phyloP scores from a whole-genome alignment of 2,329 filamentous ascomycete species.

The Clathrospora elynae region DNA sequence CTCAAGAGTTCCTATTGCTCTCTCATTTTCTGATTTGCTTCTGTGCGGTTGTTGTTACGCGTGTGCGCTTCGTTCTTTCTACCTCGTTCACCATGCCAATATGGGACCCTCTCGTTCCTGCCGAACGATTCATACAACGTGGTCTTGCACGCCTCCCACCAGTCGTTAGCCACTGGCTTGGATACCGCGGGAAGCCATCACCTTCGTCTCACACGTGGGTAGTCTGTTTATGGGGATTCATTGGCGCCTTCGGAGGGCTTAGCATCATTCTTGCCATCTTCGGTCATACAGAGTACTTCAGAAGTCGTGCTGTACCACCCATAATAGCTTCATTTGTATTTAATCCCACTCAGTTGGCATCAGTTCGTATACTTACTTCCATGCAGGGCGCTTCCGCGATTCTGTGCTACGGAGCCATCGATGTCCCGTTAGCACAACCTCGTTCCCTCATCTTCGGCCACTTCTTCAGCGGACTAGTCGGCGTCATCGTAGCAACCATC shows the following conservation, averaged over 20 bases:
- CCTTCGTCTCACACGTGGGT: conserved; percentile 35
- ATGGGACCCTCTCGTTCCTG: conserved; percentile 35
- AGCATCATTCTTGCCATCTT: conserved; percentile 50
- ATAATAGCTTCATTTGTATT: conserved; percentile 50
- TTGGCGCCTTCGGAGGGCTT: conserved; percentile 52
- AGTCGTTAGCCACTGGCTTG: conserved; percentile 70
- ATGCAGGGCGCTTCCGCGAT: conserved; percentile 53
- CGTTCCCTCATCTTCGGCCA: conserved; percentile 53
- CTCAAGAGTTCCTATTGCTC: background rate
- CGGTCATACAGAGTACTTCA: conserved; percentile 48
- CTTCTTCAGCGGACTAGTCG: conserved; percentile 51
- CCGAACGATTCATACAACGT: conserved; percentile 36
- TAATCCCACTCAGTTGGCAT: conserved; percentile 1
- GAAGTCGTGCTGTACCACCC: conserved; percentile 47
- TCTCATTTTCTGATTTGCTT: background rate
- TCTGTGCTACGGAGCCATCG: conserved; percentile 54
- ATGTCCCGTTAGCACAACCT: conserved; percentile 54
- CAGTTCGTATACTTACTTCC: conserved; percentile 6
- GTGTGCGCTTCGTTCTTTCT: background rate
- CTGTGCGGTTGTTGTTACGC: too few species aligned
- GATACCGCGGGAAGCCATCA: conserved; percentile 45
- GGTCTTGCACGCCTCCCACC: conserved; percentile 60
- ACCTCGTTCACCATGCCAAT: conserved; percentile 23
- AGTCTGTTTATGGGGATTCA: conserved; percentile 50
- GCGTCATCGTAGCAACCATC: conserved; percentile 52